Percentiles rank a stretch among this genome's conserved stretches.
These are phyloP conservation scores for Jatropha podagrica DNA, from an alignment of 441 rosid genomes.

Conservation along the genomic window DNA sequence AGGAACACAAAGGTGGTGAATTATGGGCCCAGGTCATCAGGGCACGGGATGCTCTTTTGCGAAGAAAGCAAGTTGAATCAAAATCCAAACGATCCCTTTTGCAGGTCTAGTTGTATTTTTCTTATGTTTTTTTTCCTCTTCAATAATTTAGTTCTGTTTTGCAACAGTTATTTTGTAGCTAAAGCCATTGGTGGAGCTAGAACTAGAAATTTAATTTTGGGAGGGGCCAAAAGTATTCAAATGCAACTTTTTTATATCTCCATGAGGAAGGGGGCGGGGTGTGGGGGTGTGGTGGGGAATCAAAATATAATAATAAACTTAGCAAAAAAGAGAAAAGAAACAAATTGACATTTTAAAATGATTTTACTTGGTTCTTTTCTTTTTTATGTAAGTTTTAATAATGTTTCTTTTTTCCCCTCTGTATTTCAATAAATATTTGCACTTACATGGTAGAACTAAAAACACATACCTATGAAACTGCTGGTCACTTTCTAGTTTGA, in stretches of 20 bases:
- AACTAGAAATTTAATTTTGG: not conserved
- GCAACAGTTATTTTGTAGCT: not conserved
- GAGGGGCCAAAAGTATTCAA: not conserved
- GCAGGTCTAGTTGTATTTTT: conserved; percentile 46
- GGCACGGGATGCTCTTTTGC: conserved; percentile 50
- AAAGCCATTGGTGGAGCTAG: conserved; percentile 1
- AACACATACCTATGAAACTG: not conserved
- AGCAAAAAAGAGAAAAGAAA: not conserved
- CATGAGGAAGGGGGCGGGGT: too few relatives aligned
- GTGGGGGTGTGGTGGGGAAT: too few relatives aligned
- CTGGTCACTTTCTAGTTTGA: not conserved
- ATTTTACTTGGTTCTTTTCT: not conserved
- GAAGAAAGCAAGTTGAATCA: conserved; percentile 32
- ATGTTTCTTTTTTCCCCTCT: not conserved
- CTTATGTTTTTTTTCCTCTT: conserved; percentile 3
- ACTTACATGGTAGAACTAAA: not conserved
- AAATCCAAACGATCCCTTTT: conserved; percentile 29
- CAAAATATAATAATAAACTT: not conserved
- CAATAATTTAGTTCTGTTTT: not conserved
- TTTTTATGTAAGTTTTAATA: not conserved
- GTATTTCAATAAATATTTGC: not conserved
- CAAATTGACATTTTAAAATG: not conserved
- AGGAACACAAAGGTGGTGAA: conserved; percentile 39
- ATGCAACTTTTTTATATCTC: not conserved
- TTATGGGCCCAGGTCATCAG: conserved; percentile 63